Base-by-base conservation (phyloP, 805 yeast species). In the Candida michaelii region DNA sequence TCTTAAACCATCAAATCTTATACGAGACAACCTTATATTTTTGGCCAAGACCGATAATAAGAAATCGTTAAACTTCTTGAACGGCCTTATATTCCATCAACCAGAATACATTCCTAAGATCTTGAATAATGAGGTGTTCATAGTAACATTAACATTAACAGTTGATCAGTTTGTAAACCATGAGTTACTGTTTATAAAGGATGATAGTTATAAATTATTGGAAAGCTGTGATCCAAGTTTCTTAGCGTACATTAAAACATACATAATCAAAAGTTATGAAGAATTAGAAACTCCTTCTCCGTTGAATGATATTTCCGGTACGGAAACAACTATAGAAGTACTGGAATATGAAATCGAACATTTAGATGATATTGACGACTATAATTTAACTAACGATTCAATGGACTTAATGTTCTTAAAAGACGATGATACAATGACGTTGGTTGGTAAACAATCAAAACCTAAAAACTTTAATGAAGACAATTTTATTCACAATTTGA, bases 1-100 rank as follows among this genome's bases (percentile, higher is more conserved):
- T 17, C 42, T 69, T 19, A 53, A 50, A 32, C 63, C 71, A n/a
- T 58, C 66, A 9, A 62, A 57, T 27, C 55, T 69, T 37, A 54
- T 69, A 13, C 59, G 58, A 32, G 62, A 61, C 12, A 65, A 68
- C 53, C 49, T 62, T 35, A 54, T 69, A 7, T 65, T 55, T 38
- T 47, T 66, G 42, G 71, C 69, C 12, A 62, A 58, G 32, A 19
- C 54, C 17, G 40, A 42, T 13, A 18, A 29, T 10, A 36, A 35
- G 14, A 19, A 31, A 14, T 23, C 37, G 8, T 23, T 35, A 6
- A 30, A 27, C 30, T 36, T 42, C 18, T n/a, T 48, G 5, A 37
- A 36, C 16, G 29, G 34, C 11, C 19, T 32, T 33, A 47, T 42
- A 9, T 16, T 31, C 7, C 35, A 30, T 18, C 48, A 24, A 11